Evolutionary conservation across 2,329 filamentous ascomycete species (phyloP), one percentile per base, ranked within the genome.

Genomic region (Fusarium sulawesiense): DNA sequence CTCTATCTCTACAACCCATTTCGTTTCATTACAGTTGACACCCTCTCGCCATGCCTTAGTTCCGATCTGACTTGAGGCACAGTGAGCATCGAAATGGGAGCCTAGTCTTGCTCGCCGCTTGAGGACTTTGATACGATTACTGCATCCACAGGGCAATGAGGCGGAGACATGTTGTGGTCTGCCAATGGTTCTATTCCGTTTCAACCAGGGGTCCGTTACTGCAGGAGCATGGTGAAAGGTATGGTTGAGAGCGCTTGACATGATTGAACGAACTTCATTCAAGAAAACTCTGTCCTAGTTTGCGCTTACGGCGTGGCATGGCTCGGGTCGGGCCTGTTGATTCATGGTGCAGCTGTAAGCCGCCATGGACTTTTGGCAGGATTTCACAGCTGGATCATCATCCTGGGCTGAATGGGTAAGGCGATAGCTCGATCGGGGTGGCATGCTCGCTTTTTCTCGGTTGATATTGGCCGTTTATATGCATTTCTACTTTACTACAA

Each of bases 331-430:
- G 53, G 13, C 30, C 18, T 56, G 30, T 48, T 56, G 18, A 29
- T n/a, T 29, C 7, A 48, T 2, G 9, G 30, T 47, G 30, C 53
- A 40, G 23, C 23, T 56, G 53, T 56, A 56, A 56, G 53, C 42
- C 40, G 47, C 42, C 0, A 56, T 47, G 53, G 53, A 56, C 53
- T 56, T 56, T 56, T 56, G 23, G 42, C 23, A 56, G 53, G 53
- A 48, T 56, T 18, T 40, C 14, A 47, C 42, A 40, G 23, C 42
- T 56, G 30, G 42, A 56, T 48, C 30, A 3, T 30, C 4, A 40
- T 48, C 42, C 53, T 48, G 21, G 53, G 21, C 25, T 37, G 13
- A 48, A 56, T n/a, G 42, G 42, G 42, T n/a, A 56, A 40, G 42
- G 13, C n/a, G n/a, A 56, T 40, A 40, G 23, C 30, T 56, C 3